phyloP scores from a whole-genome alignment of 441 rosid genomes.

The Isatis lusitanica region DNA sequence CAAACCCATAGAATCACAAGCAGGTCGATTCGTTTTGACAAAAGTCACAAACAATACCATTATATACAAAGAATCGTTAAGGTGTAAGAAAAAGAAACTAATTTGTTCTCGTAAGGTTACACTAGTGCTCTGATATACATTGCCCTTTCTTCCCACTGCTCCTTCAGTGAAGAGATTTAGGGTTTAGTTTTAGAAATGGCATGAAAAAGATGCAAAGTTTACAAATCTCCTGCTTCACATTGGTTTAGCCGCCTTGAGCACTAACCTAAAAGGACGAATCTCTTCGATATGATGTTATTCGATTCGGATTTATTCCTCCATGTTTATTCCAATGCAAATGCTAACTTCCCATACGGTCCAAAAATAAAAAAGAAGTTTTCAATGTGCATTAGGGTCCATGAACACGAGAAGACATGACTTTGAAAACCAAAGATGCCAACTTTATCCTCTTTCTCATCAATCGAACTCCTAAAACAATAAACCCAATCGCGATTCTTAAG shows the following conservation, averaged over 20 bases:
- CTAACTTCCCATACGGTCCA: neutral
- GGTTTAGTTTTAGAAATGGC: neutral
- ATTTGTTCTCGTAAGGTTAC: neutral
- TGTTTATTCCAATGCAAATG: neutral
- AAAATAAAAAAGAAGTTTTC: no score
- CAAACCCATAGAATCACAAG: no score
- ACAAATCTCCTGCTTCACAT: neutral
- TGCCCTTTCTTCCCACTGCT: neutral
- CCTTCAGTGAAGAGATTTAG: neutral
- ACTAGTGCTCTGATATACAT: neutral
- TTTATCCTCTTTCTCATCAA: neutral
- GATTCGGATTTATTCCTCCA: neutral
- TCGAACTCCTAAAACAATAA: neutral
- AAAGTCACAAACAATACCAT: neutral
- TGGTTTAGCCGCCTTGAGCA: conserved; percentile 18
- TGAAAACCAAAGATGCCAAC: neutral
- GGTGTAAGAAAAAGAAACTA: neutral
- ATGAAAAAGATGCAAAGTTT: neutral
- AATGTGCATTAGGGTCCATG: no score
- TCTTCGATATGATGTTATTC: neutral
- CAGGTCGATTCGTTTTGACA: neutral
- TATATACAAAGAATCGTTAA: neutral
- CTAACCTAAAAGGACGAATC: neutral
- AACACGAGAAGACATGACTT: neutral
- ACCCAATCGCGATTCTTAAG: neutral